Evolutionary conservation across 176 grass and related monocot genomes (phyloP), one percentile per base, ranked within the genome.

Genomic region (Paspalum vaginatum): DNA sequence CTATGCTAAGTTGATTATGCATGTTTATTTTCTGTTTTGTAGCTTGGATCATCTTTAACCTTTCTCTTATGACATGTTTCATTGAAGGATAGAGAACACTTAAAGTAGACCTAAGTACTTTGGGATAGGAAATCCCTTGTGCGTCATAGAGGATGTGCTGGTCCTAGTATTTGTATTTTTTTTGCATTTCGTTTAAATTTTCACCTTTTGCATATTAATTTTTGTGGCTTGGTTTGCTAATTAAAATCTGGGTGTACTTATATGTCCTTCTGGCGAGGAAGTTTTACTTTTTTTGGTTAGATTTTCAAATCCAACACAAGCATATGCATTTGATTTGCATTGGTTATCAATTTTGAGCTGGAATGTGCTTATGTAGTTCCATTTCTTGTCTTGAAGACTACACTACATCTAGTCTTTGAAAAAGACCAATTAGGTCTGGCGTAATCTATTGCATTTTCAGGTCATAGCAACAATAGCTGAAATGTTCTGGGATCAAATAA

Each of bases 401-500:
- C 17, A 0, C n/a, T 73, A 65, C 22, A 68, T 40, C 13, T 61
- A 61, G 4, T 9, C 44, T 26, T 27, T 69, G 81, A 56, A 69
- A 76, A 69, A 0, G 55, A 24, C 17, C 27, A 11, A 37, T 52
- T 58, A 26, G 9, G n/a, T 59, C 9, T 72, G 9, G 26, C 58
- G 47, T 70, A 25, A 75, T 52, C 48, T 80, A 24, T 86, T 75
- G 45, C 51, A 69, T 78, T 94, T 93, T 74, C 76, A 98, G 95
- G 88, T 93, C 26, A 66, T 95, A 75, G 78, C 80, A 81, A 57
- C 86, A 72, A 72, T 95, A 73, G 95, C 88, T 78, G 92, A 95
- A 87, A 59, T 93, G 59, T 56, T 94, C 62, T 98, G 89, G 77
- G 95, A 94, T 61, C 81, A 91, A 78, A 78, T 77, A 78, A 91